Conservation (phyloP, 768 basidiomycete species). For the Rhodosporidiobolus sp. region DNA sequence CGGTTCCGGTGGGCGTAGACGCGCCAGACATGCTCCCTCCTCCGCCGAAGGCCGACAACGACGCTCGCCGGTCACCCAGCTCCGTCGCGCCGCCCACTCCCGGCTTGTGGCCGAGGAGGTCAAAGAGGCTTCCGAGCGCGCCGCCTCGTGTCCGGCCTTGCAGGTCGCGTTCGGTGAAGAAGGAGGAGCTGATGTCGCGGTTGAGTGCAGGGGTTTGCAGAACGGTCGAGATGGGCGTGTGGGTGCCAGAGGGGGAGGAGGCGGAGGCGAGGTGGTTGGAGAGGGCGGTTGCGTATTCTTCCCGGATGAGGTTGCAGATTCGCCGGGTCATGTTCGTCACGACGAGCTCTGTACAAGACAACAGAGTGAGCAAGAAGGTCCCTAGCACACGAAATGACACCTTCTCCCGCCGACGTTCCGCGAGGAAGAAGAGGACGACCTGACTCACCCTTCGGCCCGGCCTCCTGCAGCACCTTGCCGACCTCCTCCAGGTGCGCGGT, state of each 20-base stretch:
- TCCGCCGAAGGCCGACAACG: neutral
- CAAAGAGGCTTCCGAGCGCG: conserved; percentile 35
- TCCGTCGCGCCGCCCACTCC: conserved; percentile 2
- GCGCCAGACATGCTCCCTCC: neutral
- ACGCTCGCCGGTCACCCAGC: neutral
- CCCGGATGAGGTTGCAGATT: conserved; percentile 86
- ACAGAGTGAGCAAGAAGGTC: neutral
- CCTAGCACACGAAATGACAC: neutral
- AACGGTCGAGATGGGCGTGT: conserved; percentile 14
- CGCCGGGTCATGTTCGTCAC: conserved; percentile 92
- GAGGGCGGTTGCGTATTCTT: conserved; percentile 85
- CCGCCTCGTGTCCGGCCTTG: conserved; percentile 10
- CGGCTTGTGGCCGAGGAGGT: conserved; percentile 37
- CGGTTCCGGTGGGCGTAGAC: conserved; percentile 1
- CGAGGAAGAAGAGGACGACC: neutral
- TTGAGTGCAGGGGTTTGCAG: conserved; percentile 24
- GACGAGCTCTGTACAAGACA: conserved; percentile 72
- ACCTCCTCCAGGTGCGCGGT: conserved; percentile 72
- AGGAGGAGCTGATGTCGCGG: conserved; percentile 18
- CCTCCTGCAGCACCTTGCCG: conserved; percentile 76
- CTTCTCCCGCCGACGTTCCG: too few species aligned
- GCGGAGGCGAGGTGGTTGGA: conserved; percentile 31
- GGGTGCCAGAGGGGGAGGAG: conserved; percentile 16
- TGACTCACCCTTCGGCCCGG: conserved; percentile 83
- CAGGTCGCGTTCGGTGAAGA: conserved; percentile 35